These are phyloP conservation scores for Lipomyces mesembrius DNA, from an alignment of 805 yeast genomes.

Conservation along the genomic window DNA sequence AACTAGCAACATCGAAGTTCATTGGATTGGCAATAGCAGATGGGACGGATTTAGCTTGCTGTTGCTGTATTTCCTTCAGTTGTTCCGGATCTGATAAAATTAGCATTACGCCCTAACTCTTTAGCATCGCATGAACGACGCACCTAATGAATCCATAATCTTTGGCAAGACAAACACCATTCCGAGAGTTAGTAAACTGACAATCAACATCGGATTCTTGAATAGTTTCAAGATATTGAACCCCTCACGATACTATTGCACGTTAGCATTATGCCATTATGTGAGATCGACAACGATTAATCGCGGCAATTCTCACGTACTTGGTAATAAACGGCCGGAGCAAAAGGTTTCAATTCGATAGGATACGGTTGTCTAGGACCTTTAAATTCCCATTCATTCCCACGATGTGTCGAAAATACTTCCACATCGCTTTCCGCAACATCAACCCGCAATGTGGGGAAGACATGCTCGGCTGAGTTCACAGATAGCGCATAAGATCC, in stretches of 20 bases:
- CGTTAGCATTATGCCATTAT: background rate
- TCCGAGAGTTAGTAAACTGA: constrained; percentile 44
- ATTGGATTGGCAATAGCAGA: constrained; percentile 33
- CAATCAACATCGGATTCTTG: constrained; percentile 47
- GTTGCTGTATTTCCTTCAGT: constrained; percentile 44
- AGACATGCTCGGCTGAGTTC: constrained; percentile 36
- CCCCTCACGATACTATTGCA: constrained; percentile 37
- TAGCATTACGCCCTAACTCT: background rate
- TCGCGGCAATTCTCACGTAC: constrained; percentile 3
- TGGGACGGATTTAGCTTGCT: constrained; percentile 33
- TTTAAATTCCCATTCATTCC: constrained; percentile 41
- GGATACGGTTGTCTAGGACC: constrained; percentile 46
- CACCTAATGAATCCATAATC: constrained; percentile 42
- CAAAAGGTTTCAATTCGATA: constrained; percentile 41
- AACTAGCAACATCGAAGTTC: constrained; percentile 44
- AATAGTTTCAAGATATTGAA: constrained; percentile 44
- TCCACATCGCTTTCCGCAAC: constrained; percentile 39
- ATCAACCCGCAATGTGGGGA: constrained; percentile 32
- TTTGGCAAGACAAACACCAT: constrained; percentile 46
- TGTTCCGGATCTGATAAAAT: constrained; percentile 43
- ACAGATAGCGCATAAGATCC: constrained; percentile 41
- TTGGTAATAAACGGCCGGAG: constrained; percentile 40
- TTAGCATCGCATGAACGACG: background rate
- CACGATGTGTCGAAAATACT: constrained; percentile 41
- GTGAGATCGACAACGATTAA: background rate